These are phyloP conservation scores for Hordeum marinum DNA, from an alignment of 176 grass and related monocot species.

Conservation along the genomic window DNA sequence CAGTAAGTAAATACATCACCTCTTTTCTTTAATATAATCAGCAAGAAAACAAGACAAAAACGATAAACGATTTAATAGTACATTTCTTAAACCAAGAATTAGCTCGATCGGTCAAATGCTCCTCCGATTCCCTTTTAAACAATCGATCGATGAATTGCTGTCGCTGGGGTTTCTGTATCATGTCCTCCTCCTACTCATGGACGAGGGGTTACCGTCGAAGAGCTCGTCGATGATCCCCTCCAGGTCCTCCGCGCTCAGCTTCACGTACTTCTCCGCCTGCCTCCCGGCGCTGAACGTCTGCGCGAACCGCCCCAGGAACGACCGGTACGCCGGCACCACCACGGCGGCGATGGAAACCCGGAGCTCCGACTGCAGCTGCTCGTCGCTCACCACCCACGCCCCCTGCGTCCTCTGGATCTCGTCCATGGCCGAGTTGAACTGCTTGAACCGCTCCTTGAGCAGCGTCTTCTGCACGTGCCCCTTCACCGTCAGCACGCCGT, in stretches of 20 bases:
- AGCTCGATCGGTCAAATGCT: neutral
- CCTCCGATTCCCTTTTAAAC: neutral
- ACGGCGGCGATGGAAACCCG: conserved; percentile 77
- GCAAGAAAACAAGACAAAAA: neutral
- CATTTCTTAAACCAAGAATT: conserved; percentile 29
- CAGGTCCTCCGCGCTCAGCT: conserved; percentile 68
- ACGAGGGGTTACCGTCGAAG: conserved; percentile 64
- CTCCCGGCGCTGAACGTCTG: conserved; percentile 59
- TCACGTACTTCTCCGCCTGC: conserved; percentile 91
- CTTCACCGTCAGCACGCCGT: conserved; percentile 70
- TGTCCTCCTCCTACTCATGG: conserved; percentile 54
- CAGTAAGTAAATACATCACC: conserved; percentile 22
- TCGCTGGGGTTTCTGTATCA: neutral
- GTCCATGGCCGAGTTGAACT: conserved; percentile 82
- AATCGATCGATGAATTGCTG: no score
- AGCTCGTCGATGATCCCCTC: conserved; percentile 76
- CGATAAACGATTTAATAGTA: neutral
- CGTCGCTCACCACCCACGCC: conserved; percentile 68
- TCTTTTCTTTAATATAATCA: conserved; percentile 5
- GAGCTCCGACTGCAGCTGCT: conserved; percentile 92
- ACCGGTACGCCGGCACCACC: conserved; percentile 78
- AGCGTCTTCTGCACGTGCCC: conserved; percentile 59
- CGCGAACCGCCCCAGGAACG: conserved; percentile 73
- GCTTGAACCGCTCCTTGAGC: conserved; percentile 91
- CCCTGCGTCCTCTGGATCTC: conserved; percentile 85